These are phyloP conservation scores for Exserohilum turcica DNA, from an alignment of 2,329 filamentous ascomycete species.

Conservation along the genomic window DNA sequence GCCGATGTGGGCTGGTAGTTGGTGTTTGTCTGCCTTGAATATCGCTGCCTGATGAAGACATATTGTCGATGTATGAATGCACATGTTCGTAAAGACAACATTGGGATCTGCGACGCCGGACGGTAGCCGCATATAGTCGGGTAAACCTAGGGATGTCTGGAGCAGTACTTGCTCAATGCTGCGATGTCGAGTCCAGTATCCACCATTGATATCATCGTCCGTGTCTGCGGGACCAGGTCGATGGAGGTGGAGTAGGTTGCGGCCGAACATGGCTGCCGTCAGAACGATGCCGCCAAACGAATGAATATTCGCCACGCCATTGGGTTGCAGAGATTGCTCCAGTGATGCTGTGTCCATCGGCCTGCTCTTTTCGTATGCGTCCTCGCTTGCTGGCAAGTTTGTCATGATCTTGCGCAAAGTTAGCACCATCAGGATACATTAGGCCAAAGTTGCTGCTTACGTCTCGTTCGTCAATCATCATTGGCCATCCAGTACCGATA, in stretches of 20 bases:
- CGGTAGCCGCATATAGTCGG: conserved; percentile 78
- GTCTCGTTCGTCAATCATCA: conserved; percentile 90
- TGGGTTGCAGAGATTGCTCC: conserved; percentile 69
- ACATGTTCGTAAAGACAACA: conserved; percentile 93
- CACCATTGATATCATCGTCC: conserved; percentile 86
- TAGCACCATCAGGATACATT: conserved; percentile 3
- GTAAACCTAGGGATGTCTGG: conserved; percentile 84
- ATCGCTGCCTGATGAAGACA: conserved; percentile 98
- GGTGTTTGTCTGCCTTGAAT: conserved; percentile 92
- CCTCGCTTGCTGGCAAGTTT: conserved; percentile 80
- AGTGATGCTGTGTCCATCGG: conserved; percentile 74
- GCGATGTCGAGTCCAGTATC: conserved; percentile 94
- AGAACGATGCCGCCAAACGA: conserved; percentile 80
- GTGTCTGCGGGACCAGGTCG: conserved; percentile 80
- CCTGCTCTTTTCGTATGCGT: conserved; percentile 80
- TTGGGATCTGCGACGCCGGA: conserved; percentile 77
- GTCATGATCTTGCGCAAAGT: conserved; percentile 67
- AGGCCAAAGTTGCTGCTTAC: conserved; percentile 49
- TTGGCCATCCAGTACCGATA: conserved; percentile 96
- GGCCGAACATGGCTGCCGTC: conserved; percentile 87
- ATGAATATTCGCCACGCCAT: conserved; percentile 75
- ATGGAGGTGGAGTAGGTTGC: conserved; percentile 89
- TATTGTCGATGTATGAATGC: conserved; percentile 93
- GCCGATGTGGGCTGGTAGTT: conserved; percentile 74
- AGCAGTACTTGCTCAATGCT: conserved; percentile 87